Percentiles rank a stretch among this genome's conserved stretches.
These are phyloP conservation scores for Hansfordia pulvinata DNA, from an alignment of 2,329 filamentous ascomycete genomes.

Conservation along the genomic window DNA sequence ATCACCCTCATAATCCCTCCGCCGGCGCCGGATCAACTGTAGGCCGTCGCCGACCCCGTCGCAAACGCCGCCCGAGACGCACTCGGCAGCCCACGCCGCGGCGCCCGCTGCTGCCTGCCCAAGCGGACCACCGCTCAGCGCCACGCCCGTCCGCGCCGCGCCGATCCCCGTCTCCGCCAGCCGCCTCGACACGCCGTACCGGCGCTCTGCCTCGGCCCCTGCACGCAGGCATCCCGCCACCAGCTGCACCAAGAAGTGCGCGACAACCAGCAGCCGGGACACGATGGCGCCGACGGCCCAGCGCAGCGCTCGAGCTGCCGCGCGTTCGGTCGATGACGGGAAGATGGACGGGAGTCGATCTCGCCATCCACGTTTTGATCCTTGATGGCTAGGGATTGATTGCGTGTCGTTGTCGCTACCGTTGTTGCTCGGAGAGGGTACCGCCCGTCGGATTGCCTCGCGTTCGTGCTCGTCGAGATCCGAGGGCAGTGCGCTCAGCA, in stretches of 20 bases:
- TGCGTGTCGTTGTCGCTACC: too few relatives aligned
- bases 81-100: conserved; percentile 47
- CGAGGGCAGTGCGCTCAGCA: conserved; percentile 47
- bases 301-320: too few relatives aligned
- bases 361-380: too few relatives aligned
- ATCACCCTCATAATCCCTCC: too few relatives aligned
- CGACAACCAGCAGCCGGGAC: conserved; percentile 41
- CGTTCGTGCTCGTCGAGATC: conserved; percentile 42
- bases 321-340: too few relatives aligned
- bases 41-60: conserved; percentile 38
- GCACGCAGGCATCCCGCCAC: conserved; percentile 33
- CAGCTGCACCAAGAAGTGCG: conserved; percentile 48
- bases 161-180: too few relatives aligned
- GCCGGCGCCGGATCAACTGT: conserved; percentile 10
- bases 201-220: conserved; percentile 38
- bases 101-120: conserved; percentile 42
- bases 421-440: too few relatives aligned
- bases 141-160: conserved; percentile 39
- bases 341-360: too few relatives aligned
- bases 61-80: conserved; percentile 51
- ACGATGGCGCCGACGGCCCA: conserved; percentile 41
- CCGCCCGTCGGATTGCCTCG: conserved; percentile 33
- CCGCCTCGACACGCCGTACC: conserved; percentile 32
- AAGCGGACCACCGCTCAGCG: conserved; percentile 51
- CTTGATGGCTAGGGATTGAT: too few relatives aligned